Percentiles rank a stretch among this genome's conserved stretches.
Conservation (phyloP, 2,329 filamentous ascomycete genomes). For the Fusarium secorum region DNA sequence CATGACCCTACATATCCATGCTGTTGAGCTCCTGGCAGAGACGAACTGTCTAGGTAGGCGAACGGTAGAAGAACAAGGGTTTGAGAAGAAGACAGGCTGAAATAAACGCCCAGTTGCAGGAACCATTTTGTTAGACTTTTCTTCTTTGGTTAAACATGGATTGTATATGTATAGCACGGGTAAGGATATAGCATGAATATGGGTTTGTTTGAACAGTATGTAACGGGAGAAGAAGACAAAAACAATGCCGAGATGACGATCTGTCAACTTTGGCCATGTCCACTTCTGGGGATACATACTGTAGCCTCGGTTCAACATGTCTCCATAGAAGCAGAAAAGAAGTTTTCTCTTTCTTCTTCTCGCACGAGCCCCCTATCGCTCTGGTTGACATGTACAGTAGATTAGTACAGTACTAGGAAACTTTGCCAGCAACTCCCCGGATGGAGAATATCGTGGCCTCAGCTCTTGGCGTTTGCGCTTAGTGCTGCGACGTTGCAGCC, state of each 20-base stretch:
- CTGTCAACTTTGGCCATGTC: background rate
- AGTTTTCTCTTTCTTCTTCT: slow-evolving; percentile 1
- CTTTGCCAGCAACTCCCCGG: background rate
- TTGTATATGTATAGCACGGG: background rate
- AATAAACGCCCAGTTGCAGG: slow-evolving; percentile 15
- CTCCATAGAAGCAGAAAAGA: background rate
- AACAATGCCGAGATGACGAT: slow-evolving; percentile 17
- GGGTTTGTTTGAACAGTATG: background rate
- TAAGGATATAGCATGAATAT: background rate
- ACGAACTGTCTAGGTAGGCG: slow-evolving; percentile 3
- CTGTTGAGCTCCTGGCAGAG: background rate
- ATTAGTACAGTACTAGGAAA: background rate
- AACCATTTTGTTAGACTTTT: slow-evolving; percentile 8
- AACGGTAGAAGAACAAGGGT: background rate
- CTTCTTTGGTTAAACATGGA: background rate
- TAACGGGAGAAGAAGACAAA: slow-evolving; percentile 3
- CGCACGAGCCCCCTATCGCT: background rate
- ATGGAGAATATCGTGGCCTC: slow-evolving; percentile 7
- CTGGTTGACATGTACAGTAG: background rate
- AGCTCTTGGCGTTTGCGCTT: slow-evolving; percentile 5
- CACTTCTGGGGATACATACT: background rate
- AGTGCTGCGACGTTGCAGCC: slow-evolving; percentile 23
- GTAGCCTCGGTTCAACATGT: background rate
- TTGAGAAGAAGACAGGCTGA: slow-evolving; percentile 20
- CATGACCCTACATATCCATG: background rate